Conservation (phyloP, 1,284 basidiomycete species). For the Melampsora larici-populina region DNA sequence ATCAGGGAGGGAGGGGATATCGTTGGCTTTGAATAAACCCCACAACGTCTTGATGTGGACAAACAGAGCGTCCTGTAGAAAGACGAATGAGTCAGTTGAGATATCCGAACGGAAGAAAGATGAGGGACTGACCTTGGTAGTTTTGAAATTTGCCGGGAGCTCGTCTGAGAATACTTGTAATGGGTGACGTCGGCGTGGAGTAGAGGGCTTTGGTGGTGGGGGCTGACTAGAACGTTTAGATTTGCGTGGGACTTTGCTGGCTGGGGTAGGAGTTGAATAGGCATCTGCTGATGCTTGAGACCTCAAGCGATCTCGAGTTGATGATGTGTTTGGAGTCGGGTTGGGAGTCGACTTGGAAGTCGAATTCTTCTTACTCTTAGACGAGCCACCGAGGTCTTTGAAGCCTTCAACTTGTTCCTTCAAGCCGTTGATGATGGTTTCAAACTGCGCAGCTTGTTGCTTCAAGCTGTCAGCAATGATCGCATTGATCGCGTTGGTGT, state of each 20-base stretch:
- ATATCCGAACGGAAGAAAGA: background rate
- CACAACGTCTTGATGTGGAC: slow-evolving; percentile 28
- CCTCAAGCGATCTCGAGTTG: background rate
- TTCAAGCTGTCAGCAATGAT: background rate
- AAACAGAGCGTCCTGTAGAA: slow-evolving; percentile 17
- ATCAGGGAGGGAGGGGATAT: background rate
- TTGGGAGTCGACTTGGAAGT: background rate
- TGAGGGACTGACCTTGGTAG: slow-evolving; percentile 13
- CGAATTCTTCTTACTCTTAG: background rate
- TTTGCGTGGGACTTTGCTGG: background rate
- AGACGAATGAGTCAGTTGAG: background rate
- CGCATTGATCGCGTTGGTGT: background rate
- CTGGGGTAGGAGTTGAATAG: background rate
- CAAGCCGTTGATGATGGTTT: background rate
- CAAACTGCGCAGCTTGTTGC: background rate
- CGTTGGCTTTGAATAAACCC: slow-evolving; percentile 10
- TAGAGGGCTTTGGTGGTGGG: too few species aligned
- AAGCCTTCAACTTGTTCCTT: background rate
- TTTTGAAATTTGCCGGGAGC: slow-evolving; percentile 1
- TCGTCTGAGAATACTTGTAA: slow-evolving; percentile 8
- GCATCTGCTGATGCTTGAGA: background rate
- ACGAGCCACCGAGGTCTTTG: background rate
- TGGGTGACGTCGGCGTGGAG: background rate
- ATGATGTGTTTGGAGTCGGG: background rate
- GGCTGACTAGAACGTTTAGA: too few species aligned